These are phyloP conservation scores for Jatropha multifida DNA, from an alignment of 441 rosid genomes.

Conservation along the genomic window DNA sequence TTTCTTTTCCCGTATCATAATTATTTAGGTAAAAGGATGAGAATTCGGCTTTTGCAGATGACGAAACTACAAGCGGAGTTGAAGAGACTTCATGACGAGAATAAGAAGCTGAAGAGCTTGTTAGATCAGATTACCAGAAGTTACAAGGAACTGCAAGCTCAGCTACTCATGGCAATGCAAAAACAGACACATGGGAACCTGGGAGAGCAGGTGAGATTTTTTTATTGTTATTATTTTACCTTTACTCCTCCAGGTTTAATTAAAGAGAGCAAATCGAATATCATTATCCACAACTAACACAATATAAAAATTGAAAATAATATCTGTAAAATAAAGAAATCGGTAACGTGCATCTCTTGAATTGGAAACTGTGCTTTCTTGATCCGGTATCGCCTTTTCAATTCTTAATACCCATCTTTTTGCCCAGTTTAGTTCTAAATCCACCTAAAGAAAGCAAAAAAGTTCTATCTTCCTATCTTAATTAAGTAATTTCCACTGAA, in stretches of 20 bases:
- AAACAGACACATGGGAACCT: conserved; percentile 44
- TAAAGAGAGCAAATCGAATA: neutral
- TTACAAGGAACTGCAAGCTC: conserved; percentile 58
- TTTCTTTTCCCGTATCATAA: too few relatives aligned
- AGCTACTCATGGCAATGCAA: conserved; percentile 58
- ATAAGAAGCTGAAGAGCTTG: conserved; percentile 51
- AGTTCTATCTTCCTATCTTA: neutral
- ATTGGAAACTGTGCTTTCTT: conserved; percentile 36
- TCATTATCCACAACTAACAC: neutral
- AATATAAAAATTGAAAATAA: neutral
- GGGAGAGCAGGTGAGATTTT: conserved; percentile 41
- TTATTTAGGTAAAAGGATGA: too few relatives aligned
- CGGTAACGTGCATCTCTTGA: conserved; percentile 39
- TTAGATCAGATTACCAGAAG: conserved; percentile 52
- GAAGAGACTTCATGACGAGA: conserved; percentile 63
- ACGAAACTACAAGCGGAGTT: conserved; percentile 45
- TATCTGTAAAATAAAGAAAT: conserved; percentile 14
- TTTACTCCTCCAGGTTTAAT: neutral
- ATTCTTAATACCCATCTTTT: conserved; percentile 16
- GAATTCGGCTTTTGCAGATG: conserved; percentile 27
- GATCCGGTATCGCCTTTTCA: conserved; percentile 22
- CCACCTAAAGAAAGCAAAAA: conserved; percentile 14
- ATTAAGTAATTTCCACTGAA: neutral
- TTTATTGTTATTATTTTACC: neutral
- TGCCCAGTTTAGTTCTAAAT: conserved; percentile 16